Evolutionary conservation across 345 rosid species (phyloP), one percentile per base, ranked within the genome.

Genomic region (Kernera saxatilis): DNA sequence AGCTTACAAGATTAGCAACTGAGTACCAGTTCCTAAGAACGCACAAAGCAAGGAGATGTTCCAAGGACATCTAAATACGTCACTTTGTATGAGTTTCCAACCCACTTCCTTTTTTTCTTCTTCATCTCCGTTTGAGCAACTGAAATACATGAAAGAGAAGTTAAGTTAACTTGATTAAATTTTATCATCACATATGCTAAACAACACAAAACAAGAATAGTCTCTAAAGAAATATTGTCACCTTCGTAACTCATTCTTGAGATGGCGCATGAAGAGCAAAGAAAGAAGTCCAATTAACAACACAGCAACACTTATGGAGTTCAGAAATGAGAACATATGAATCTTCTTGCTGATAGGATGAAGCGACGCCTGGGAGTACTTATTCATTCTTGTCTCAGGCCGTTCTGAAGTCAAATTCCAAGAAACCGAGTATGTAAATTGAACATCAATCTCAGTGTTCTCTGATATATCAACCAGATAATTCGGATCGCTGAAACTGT

Each of bases 61-160:
- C 48, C 15, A 80, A 43, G 98, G 97, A 56, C 39, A 63, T 78
- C 89, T 70, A 64, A 93, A 88, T 36, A 86, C 96, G 53, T 92
- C 96, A 19, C 85, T 88, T 53, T 84, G 92, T 66, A 88, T 27
- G 59, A 84, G 82, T 76, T 90, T 93, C 98, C 96, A 87, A 17
- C 88, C 88, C 44, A 86, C 85, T 63, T 88, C 98, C 54, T 69
- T 84, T 70, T 83, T 86, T 37, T 90, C 98, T 74, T 86, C 97
- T 40, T 86, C 89, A 61, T 87, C 92, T 74, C 84, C 93, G 43
- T 58, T 70, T 2, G 92, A 82, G 75, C 58, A 75, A 70, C 93
- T 88, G 78, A 55, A 69, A 72, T 18, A 26, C 33, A 55, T 9
- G 26, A 22, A 55, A 66, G 59, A 69, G 62, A 65, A 76, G 54